Evolutionary conservation across 78 protist species (phyloP).

Genomic region (Dictyostelium intermedium): DNA sequence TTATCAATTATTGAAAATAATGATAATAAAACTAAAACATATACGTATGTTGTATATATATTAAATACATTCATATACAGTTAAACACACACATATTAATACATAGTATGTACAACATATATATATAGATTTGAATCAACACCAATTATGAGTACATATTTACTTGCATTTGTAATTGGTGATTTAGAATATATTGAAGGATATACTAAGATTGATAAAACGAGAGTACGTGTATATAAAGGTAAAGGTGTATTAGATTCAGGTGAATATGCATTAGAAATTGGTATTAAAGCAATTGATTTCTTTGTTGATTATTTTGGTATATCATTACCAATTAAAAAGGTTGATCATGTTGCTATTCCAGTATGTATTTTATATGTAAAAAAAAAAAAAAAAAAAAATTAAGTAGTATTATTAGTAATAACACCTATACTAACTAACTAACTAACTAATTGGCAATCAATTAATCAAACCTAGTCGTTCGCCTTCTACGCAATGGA

Average conservation of each 20-base stretch:
- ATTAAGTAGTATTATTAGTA: no score
- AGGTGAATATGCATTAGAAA: conserved; percentile 86
- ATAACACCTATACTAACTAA: conserved; percentile 82
- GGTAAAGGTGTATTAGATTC: conserved; percentile 69
- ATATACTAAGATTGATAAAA: conserved; percentile 24
- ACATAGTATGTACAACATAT: not conserved
- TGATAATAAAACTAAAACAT: conserved; percentile 89
- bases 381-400: no score
- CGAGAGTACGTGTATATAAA: conserved; percentile 82
- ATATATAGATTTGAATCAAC: not conserved
- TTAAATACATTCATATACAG: no score
- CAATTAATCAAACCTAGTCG: no score
- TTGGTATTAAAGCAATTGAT: conserved; percentile 34
- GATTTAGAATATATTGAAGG: conserved; percentile 82
- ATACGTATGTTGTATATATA: not conserved
- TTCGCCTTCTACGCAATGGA: conserved; percentile 92
- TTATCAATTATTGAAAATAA: not conserved
- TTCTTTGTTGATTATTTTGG: conserved; percentile 83
- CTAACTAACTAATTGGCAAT: conserved; percentile 88
- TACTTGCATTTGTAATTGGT: conserved; percentile 90
- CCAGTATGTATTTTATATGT: no score
- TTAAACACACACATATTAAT: no score
- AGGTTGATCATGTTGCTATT: no score
- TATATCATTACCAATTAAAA: no score
- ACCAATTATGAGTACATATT: conserved; percentile 93